Evolutionary conservation across 2,329 filamentous ascomycete species (phyloP).

Genomic region (Sclerotinia subarctica): DNA sequence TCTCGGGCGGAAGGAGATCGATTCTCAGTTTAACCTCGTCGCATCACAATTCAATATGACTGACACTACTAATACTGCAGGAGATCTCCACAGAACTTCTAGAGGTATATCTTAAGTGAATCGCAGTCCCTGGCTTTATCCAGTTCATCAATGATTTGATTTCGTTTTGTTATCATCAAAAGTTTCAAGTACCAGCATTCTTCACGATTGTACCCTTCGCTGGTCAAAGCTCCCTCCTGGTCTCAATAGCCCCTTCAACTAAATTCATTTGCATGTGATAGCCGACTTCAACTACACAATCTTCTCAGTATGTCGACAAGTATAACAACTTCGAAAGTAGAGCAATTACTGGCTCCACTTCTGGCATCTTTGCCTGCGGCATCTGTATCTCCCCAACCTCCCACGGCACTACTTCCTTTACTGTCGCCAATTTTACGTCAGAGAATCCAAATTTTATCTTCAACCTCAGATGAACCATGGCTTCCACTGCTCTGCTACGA

Average conservation of each 20-base stretch:
- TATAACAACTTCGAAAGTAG: conserved; percentile 47
- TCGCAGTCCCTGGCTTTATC: not conserved
- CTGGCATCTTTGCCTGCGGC: conserved; percentile 59
- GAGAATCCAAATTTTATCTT: conserved; percentile 62
- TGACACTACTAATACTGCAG: not conserved
- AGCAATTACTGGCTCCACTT: conserved; percentile 52
- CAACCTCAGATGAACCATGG: conserved; percentile 63
- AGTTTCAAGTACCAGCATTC: not conserved
- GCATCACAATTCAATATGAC: conserved; percentile 6
- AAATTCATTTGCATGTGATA: conserved; percentile 28
- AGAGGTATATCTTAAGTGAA: conserved; percentile 21
- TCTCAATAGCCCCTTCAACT: not conserved
- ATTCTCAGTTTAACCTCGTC: conserved; percentile 1
- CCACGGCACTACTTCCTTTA: conserved; percentile 54
- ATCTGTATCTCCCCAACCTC: conserved; percentile 55
- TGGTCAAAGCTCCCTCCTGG: not conserved
- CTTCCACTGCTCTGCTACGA: conserved; percentile 68
- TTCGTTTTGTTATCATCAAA: not conserved
- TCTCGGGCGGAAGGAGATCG: conserved; percentile 6
- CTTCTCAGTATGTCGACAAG: conserved; percentile 21
- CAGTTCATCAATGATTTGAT: not conserved
- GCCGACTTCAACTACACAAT: conserved; percentile 2
- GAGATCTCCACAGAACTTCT: conserved; percentile 18
- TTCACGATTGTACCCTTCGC: not conserved
- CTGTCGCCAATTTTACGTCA: conserved; percentile 65